Percentiles rank a stretch among this genome's conserved stretches.
Conservation (phyloP, 805 yeast species). For the Starmerella bombicola region DNA sequence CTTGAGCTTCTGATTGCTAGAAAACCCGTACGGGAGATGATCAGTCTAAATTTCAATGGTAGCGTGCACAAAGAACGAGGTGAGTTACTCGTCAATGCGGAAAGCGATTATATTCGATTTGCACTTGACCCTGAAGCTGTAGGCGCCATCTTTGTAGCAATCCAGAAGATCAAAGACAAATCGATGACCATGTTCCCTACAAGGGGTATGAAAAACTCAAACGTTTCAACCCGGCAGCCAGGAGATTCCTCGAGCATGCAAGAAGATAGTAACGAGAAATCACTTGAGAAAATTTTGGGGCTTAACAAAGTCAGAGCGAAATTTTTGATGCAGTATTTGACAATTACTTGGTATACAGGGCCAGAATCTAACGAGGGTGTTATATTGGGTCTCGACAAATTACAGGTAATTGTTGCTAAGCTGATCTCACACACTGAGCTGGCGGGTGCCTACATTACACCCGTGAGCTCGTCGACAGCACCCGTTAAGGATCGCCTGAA, state of each 20-base stretch:
- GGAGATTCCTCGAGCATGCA: background rate
- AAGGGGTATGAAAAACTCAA: background rate
- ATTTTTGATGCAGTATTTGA: constrained; percentile 36
- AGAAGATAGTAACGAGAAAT: background rate
- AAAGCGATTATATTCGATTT: constrained; percentile 16
- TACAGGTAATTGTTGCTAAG: constrained; percentile 52
- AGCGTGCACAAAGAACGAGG: constrained; percentile 6
- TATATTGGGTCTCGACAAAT: constrained; percentile 63
- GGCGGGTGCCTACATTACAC: constrained; percentile 55
- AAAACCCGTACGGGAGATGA: constrained; percentile 9
- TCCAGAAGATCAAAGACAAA: constrained; percentile 9
- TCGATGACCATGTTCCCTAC: constrained; percentile 6
- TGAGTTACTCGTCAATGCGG: constrained; percentile 8
- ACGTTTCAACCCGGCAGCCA: background rate
- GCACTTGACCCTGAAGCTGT: constrained; percentile 20
- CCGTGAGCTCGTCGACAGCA: constrained; percentile 28
- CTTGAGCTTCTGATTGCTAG: constrained; percentile 6
- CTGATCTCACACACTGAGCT: constrained; percentile 55
- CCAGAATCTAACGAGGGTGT: constrained; percentile 44
- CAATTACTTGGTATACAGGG: constrained; percentile 55
- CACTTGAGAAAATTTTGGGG: background rate
- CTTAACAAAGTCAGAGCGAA: constrained; percentile 12
- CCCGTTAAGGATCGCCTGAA: constrained; percentile 23
- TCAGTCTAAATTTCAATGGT: constrained; percentile 9
- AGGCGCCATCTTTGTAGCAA: constrained; percentile 16